These are phyloP conservation scores for Populus hybrid DNA, from an alignment of 441 rosid genomes.

Conservation along the genomic window DNA sequence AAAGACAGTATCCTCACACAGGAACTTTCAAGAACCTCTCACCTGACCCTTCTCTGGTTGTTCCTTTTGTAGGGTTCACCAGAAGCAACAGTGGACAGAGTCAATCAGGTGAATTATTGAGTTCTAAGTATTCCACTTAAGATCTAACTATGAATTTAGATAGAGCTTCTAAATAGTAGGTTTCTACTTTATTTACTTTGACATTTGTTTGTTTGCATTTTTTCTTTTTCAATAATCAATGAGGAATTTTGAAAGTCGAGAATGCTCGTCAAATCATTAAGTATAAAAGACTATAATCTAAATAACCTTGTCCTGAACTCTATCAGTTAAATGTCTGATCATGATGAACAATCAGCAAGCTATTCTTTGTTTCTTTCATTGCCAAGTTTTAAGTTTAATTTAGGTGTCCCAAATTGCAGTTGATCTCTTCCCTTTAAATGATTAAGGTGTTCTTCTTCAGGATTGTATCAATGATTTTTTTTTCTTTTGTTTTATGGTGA, in stretches of 20 bases:
- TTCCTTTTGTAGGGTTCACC: constrained; percentile 2
- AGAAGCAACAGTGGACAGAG: constrained; percentile 1
- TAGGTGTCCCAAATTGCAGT: not conserved
- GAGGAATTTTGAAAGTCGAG: not conserved
- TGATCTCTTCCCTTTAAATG: not conserved
- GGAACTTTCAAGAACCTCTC: constrained; percentile 14
- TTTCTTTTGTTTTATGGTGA: no score
- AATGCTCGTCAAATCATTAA: not conserved
- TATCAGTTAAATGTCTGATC: not conserved
- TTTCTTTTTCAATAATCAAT: not conserved
- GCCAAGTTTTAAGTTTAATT: not conserved
- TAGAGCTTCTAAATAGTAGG: not conserved
- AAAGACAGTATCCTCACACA: constrained; percentile 3
- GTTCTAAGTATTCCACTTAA: not conserved
- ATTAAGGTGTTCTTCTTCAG: not conserved
- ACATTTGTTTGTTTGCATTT: not conserved
- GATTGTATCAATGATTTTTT: no score
- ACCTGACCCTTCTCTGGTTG: constrained; percentile 2
- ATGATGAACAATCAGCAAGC: not conserved
- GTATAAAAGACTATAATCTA: not conserved
- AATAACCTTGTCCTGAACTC: not conserved
- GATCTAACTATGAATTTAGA: not conserved
- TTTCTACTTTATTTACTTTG: not conserved
- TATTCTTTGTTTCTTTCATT: not conserved
- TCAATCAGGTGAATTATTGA: constrained; percentile 22